Base-by-base conservation (phyloP, 768 basidiomycete genomes). In the Trametes cingulata region DNA sequence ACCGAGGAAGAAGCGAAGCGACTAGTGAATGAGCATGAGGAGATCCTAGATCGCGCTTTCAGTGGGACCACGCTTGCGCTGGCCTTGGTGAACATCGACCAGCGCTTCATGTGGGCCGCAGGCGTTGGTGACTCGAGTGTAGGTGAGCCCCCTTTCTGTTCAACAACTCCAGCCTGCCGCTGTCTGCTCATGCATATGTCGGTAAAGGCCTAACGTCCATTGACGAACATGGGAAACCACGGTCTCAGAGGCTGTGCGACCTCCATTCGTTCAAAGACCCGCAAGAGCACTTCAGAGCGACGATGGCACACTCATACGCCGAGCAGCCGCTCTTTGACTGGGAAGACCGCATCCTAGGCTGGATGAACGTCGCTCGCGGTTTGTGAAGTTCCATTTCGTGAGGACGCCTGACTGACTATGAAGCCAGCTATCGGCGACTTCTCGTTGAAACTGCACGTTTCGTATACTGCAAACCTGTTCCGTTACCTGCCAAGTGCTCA, bases 91-190 rank as follows among this genome's bases (percentile, higher is more conserved):
- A 52, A 46, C n/a, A 29, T 47, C 8, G 22, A 29, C 13, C 33
- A 45, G 9, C 29, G 51, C 22, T 51, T 52, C 33, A 45, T 52
- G 50, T 59, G 58, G 58, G 35, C 58, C 22, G 33, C 43, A 14
- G 43, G 43, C 12, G 43, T 59, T 12, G 58, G 58, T 2, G 42
- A 52, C 22, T 52, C 58, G 2, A 52, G 42, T 19, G 41, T 59
- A 2, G 50, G 58, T 52, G 10, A 52, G 58, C 47, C 39, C 14
- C 4, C 6, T 14, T 6, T 5, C 5, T 13, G 39, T n/a, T 3
- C 14, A 3, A 40, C 39, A 13, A 40, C 14, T n/a, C 14, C 39
- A 40, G 13, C 4, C 13, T 40, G 14, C 39, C 14, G 13, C 14
- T 15, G 36, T 14, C 4, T 40, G 13, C 13, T 40, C 6, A 13